phyloP scores from a whole-genome alignment of 1,284 basidiomycete species.

The Butyriboletus appendiculatus region DNA sequence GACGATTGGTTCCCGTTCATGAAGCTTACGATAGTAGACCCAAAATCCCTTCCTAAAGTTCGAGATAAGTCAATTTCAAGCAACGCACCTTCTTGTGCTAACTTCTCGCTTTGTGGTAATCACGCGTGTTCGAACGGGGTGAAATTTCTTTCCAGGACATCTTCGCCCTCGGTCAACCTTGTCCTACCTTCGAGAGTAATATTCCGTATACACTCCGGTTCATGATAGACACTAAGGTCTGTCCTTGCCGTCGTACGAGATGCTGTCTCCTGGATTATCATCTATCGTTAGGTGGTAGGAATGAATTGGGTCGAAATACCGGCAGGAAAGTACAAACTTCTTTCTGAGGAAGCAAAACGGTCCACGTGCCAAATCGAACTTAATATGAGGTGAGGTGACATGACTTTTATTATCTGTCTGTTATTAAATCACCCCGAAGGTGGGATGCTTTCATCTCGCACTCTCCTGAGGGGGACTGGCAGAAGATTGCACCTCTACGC shows the following conservation, averaged over 20 bases:
- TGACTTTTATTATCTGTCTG: background rate
- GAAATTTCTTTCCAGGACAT: slow-evolving; percentile 75
- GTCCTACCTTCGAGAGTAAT: slow-evolving; percentile 88
- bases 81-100: slow-evolving; percentile 4
- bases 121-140: slow-evolving; percentile 86
- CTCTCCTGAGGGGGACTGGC: slow-evolving; percentile 87
- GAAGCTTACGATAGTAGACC: slow-evolving; percentile 77
- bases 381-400: slow-evolving; percentile 57
- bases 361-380: slow-evolving; percentile 91
- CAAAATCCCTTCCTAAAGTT: slow-evolving; percentile 79
- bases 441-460: slow-evolving; percentile 86
- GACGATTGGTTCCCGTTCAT: slow-evolving; percentile 81
- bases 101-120: slow-evolving; percentile 27
- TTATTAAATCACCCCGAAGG: slow-evolving; percentile 41
- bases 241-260: slow-evolving; percentile 1
- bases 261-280: background rate
- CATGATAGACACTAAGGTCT: slow-evolving; percentile 93
- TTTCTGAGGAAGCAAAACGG: slow-evolving; percentile 56
- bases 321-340: slow-evolving; percentile 73
- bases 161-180: slow-evolving; percentile 50
- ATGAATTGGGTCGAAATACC: slow-evolving; percentile 98
- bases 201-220: slow-evolving; percentile 87
- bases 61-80: slow-evolving; percentile 70
- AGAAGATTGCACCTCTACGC: slow-evolving; percentile 85
- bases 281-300: slow-evolving; percentile 70